Evolutionary conservation across 352 stramenopile species (phyloP).

Genomic region (Pythium dissimile): DNA sequence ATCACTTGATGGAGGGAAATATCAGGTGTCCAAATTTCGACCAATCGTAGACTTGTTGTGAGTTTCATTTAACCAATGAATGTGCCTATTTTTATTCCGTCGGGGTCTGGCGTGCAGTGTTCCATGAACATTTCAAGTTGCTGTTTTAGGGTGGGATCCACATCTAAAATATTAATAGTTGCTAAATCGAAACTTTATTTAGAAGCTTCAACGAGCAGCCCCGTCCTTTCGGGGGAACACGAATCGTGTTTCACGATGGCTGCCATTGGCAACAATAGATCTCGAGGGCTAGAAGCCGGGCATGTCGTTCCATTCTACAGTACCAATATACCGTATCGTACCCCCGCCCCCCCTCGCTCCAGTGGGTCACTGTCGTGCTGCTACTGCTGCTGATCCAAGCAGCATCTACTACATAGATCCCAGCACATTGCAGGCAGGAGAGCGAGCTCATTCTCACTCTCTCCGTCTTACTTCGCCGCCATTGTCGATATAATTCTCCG

Average conservation of each 20-base stretch:
- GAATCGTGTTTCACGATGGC: too few relatives aligned
- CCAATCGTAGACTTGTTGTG: not conserved
- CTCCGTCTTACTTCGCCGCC: slow-evolving; percentile 3
- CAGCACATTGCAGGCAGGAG: not conserved
- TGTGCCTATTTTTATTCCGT: slow-evolving; percentile 1
- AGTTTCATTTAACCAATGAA: slow-evolving; percentile 2
- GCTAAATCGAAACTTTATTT: slow-evolving; percentile 11
- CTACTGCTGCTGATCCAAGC: not conserved
- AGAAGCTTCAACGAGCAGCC: slow-evolving; percentile 14
- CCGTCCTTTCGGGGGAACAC: slow-evolving; percentile 6
- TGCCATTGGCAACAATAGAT: slow-evolving; percentile 8
- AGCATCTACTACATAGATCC: not conserved
- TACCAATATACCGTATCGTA: not conserved
- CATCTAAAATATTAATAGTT: not conserved
- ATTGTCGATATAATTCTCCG: slow-evolving; percentile 17
- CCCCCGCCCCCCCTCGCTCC: not conserved
- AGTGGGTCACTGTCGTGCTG: slow-evolving; percentile 11
- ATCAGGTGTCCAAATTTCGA: not conserved
- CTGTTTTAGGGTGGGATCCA: not conserved
- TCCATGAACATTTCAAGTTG: slow-evolving; percentile 20
- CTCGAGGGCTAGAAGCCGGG: not conserved
- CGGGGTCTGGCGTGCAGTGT: not conserved
- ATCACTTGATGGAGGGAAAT: too few relatives aligned
- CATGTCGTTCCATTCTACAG: slow-evolving; percentile 11
- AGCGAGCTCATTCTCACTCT: not conserved